Evolutionary conservation across 2,329 filamentous ascomycete species (phyloP).

Genomic region (Blastomyces percursus): DNA sequence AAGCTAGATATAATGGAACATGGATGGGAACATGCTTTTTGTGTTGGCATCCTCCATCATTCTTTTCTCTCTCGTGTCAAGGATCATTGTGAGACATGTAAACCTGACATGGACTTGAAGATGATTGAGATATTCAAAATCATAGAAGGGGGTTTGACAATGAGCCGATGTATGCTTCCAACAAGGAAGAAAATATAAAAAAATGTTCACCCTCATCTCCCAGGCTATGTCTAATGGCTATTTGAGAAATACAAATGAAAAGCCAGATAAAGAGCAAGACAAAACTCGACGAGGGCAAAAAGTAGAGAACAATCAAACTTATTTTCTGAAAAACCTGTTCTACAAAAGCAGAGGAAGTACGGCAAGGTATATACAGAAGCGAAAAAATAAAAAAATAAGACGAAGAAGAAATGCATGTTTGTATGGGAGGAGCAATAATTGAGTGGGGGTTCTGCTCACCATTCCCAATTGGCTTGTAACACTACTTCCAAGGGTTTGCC

Average conservation of each 20-base stretch:
- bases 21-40: neutral
- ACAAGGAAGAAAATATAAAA: neutral
- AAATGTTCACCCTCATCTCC: neutral
- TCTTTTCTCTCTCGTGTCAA: neutral
- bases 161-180: neutral
- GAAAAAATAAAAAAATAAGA: too few species aligned
- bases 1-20: neutral
- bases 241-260: neutral
- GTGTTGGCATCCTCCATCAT: neutral
- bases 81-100: neutral
- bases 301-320: neutral
- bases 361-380: neutral
- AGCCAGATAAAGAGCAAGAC: neutral
- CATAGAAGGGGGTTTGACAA: neutral
- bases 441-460: neutral
- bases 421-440: neutral
- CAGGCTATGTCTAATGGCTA: neutral
- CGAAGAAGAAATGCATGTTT: too few species aligned
- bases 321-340: neutral
- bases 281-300: neutral
- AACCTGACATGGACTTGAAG: neutral
- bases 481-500: neutral
- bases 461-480: neutral
- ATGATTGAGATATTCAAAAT: neutral
- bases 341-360: neutral